Evolutionary conservation across 306 rosid genomes (phyloP).

Genomic region (Prunus fruticosa): DNA sequence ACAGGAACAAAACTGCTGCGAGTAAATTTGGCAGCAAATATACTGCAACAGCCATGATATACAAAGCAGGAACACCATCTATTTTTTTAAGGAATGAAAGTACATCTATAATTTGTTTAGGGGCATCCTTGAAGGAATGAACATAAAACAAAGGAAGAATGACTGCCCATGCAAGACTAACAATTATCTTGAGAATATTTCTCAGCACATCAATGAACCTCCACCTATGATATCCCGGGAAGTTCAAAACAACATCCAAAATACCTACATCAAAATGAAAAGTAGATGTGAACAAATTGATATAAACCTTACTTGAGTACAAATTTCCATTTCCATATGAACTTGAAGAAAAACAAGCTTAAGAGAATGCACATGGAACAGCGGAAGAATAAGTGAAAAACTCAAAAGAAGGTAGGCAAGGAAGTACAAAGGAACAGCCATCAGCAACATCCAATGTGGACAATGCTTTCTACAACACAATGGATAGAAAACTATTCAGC

Average conservation of each 20-base stretch:
- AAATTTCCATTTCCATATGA: neutral
- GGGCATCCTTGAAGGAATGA: conserved; percentile 46
- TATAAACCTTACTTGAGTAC: neutral
- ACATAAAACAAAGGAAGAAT: conserved; percentile 69
- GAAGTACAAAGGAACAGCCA: neutral
- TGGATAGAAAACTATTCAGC: neutral
- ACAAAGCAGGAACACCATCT: conserved; percentile 68
- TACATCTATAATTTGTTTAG: conserved; percentile 29
- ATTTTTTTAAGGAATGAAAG: conserved; percentile 50
- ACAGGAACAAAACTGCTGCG: conserved; percentile 64
- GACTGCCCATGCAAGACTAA: conserved; percentile 78
- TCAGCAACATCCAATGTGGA: neutral
- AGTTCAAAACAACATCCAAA: conserved; percentile 77
- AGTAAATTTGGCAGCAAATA: conserved; percentile 85
- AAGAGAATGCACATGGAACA: neutral
- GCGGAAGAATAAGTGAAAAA: neutral
- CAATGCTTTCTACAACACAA: conserved; percentile 1
- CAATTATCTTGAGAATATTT: conserved; percentile 71
- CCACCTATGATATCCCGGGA: conserved; percentile 89
- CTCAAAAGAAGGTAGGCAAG: neutral
- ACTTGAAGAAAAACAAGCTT: neutral
- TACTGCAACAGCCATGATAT: conserved; percentile 67
- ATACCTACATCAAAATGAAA: conserved; percentile 53
- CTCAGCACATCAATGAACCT: conserved; percentile 71
- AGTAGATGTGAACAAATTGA: conserved; percentile 4